Evolutionary conservation across 2,329 filamentous ascomycete species (phyloP), one percentile per base, ranked within the genome.

Genomic region (Fusarium annulatum): DNA sequence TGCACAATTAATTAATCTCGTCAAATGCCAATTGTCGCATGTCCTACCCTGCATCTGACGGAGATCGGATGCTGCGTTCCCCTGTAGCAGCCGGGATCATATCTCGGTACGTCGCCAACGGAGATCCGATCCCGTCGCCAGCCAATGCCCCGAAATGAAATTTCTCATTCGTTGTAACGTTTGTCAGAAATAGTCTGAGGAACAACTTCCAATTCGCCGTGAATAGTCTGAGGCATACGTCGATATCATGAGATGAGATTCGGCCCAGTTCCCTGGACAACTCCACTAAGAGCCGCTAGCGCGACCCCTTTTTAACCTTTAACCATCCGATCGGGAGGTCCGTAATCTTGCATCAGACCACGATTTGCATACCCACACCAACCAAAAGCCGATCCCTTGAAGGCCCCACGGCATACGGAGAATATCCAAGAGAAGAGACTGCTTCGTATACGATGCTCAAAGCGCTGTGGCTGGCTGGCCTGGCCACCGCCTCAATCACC

Each of bases 401-500:
- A 26, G 30, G 49, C 30, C 49, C 49, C 49, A 52, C n/a, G 49
- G 30, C 4, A 28, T 43, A 23, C 41, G 41, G 45, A n/a, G 28
- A 3, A 49, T 7, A 33, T 51, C 11, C 10, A 34, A 19, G 11
- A 52, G 8, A 30, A 33, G 7, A 49, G n/a, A 15, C 11, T 46
- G 9, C 14, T n/a, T n/a, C 12, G 26, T 49, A 30, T 49, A 49
- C 46, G 28, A 48, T 55, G 51, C 51, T 55, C 34, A 55, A n/a
- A 55, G 23, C 33, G 30, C 23, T 76, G 39, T 68, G 59, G 61
- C 65, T 77, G 9, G 65, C 73, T 3, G 56, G 65, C 58, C 49
- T 75, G 26, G 72, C 67, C 23, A 57, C 60, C 14, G 78, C 73
- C 51, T 75, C 73, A 26, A 68, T 82, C 45, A 78, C 75, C 19